Conservation (phyloP, 2,329 filamentous ascomycete genomes). For the Monosporascus ibericus region DNA sequence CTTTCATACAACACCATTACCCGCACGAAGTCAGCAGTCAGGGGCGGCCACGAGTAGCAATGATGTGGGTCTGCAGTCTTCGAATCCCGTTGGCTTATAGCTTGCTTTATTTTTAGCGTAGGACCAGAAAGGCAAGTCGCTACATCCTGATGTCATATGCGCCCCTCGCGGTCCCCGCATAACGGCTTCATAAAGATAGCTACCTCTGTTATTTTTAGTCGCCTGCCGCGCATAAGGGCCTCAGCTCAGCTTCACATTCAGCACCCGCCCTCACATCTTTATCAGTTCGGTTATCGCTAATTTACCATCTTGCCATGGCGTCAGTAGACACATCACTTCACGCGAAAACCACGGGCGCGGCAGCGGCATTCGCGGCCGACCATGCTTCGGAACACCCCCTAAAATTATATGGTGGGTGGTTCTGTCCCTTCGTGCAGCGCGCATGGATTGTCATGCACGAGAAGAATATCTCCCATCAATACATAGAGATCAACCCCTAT, state of each 20-base stretch:
- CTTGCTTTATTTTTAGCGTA: no score
- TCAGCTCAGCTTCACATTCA: no score
- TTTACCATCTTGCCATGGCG: constrained; percentile 11
- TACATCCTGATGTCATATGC: not conserved
- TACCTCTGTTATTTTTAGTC: not conserved
- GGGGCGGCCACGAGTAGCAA: no score
- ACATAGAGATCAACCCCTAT: constrained; percentile 74
- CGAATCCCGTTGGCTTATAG: no score
- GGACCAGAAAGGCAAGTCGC: not conserved
- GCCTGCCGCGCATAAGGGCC: no score
- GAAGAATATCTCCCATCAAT: constrained; percentile 68
- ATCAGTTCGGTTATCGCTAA: no score
- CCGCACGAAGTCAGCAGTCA: no score
- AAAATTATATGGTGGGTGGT: constrained; percentile 70
- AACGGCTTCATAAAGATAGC: not conserved
- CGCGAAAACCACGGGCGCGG: constrained; percentile 41
- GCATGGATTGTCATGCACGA: constrained; percentile 68
- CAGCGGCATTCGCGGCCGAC: constrained; percentile 38
- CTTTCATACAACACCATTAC: no score
- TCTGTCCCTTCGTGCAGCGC: constrained; percentile 66
- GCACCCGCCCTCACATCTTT: no score
- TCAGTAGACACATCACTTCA: constrained; percentile 43
- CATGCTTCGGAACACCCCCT: constrained; percentile 44
- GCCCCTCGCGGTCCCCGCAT: not conserved
- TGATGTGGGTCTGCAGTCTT: no score